A percentile compares a stretch with the other conserved stretches of the same genome.
These are phyloP conservation scores for Candolleomyces efflorescens DNA, from an alignment of 768 basidiomycete species.

Conservation along the genomic window DNA sequence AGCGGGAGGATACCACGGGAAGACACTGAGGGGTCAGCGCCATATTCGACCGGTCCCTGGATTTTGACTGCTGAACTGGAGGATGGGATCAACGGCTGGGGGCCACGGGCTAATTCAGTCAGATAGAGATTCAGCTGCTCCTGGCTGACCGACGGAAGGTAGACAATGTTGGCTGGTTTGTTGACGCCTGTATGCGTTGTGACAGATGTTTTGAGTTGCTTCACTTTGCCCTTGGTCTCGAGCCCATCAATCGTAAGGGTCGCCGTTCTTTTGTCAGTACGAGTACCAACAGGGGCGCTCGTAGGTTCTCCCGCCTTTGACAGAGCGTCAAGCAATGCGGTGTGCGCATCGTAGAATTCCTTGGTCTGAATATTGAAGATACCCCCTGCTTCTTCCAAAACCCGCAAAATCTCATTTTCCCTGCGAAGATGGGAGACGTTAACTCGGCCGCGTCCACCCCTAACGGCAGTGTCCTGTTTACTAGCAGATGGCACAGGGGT, in stretches of 20 bases:
- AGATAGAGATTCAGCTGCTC: conserved; percentile 57
- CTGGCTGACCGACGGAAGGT: conserved; percentile 56
- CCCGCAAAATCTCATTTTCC: conserved; percentile 72
- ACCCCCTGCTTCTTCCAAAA: conserved; percentile 64
- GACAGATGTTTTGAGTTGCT: conserved; percentile 63
- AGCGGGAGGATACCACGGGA: conserved; percentile 34
- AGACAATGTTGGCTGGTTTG: conserved; percentile 57
- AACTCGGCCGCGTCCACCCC: conserved; percentile 29
- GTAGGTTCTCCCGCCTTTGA: conserved; percentile 59
- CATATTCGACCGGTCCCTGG: conserved; percentile 53
- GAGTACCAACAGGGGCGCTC: conserved; percentile 64
- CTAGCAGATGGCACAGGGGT: neutral
- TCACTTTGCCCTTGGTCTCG: conserved; percentile 64
- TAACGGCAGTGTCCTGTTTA: neutral
- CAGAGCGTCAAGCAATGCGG: conserved; percentile 55
- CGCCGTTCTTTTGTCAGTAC: conserved; percentile 71
- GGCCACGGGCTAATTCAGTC: conserved; percentile 40
- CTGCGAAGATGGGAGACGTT: conserved; percentile 78
- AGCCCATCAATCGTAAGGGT: conserved; percentile 54
- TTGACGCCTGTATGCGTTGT: conserved; percentile 53
- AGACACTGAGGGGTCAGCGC: conserved; percentile 31
- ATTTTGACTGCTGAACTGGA: conserved; percentile 42
- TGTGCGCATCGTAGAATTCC: conserved; percentile 67
- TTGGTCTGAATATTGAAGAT: conserved; percentile 62
- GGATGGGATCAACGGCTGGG: conserved; percentile 26